These are phyloP conservation scores for Xerocomus amazonicus DNA, from an alignment of 1,284 basidiomycete genomes.

Conservation along the genomic window DNA sequence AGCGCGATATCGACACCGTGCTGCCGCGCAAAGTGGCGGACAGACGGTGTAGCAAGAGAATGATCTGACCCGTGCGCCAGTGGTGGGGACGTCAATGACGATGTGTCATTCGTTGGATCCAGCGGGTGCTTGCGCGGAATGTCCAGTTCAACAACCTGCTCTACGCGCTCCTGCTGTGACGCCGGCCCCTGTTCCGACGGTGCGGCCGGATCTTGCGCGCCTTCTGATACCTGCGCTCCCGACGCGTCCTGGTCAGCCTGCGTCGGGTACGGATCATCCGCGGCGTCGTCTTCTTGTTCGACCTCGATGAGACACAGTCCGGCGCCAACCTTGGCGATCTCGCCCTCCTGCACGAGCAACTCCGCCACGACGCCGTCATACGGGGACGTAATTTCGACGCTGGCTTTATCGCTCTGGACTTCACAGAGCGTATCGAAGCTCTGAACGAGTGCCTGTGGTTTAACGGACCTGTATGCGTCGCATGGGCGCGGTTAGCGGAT, in stretches of 20 bases:
- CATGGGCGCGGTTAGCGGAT: neutral
- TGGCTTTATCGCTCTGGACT: slow-evolving; percentile 93
- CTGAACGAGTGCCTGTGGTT: slow-evolving; percentile 55
- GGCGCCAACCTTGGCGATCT: slow-evolving; percentile 84
- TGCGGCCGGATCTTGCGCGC: slow-evolving; percentile 10
- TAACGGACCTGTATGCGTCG: slow-evolving; percentile 50
- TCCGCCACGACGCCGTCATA: slow-evolving; percentile 76
- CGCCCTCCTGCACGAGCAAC: slow-evolving; percentile 76
- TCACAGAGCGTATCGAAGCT: slow-evolving; percentile 89
- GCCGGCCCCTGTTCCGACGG: neutral
- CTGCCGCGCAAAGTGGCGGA: slow-evolving; percentile 72
- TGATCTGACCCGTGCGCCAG: slow-evolving; percentile 25
- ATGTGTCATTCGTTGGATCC: slow-evolving; percentile 50
- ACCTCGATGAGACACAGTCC: slow-evolving; percentile 83
- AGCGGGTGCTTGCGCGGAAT: slow-evolving; percentile 49
- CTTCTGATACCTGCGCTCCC: neutral
- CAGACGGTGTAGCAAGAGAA: slow-evolving; percentile 72
- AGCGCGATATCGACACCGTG: slow-evolving; percentile 57
- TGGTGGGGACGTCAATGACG: neutral
- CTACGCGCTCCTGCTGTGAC: too few relatives aligned
- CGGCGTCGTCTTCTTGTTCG: slow-evolving; percentile 54
- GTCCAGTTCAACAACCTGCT: neutral
- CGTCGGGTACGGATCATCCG: slow-evolving; percentile 2
- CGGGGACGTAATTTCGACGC: slow-evolving; percentile 90
- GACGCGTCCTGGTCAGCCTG: neutral